phyloP scores from a whole-genome alignment of 2,329 filamentous ascomycete species.

The Lachnellula occidentalis region DNA sequence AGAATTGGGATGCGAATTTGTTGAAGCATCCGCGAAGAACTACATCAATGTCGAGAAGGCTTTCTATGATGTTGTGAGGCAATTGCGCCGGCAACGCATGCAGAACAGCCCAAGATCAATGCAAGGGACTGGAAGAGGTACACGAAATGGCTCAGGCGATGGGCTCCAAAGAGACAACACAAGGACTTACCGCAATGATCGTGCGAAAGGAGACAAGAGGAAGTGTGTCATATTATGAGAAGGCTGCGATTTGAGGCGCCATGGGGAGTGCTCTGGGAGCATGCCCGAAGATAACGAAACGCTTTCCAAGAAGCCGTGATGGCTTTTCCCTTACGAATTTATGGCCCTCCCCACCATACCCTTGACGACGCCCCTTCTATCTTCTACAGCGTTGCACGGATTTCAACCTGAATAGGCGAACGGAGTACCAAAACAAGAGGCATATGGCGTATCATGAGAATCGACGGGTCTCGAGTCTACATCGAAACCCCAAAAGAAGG shows the following conservation, averaged over 20 bases:
- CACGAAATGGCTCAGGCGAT: slow-evolving; percentile 20
- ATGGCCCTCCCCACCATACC: slow-evolving; percentile 7
- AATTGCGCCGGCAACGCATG: slow-evolving; percentile 78
- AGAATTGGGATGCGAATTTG: slow-evolving; percentile 91
- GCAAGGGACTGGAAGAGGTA: slow-evolving; percentile 19
- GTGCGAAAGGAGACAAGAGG: slow-evolving; percentile 4
- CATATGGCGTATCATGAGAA: slow-evolving; percentile 26
- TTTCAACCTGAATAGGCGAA: slow-evolving; percentile 28
- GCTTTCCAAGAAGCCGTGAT: slow-evolving; percentile 12
- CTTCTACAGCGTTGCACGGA: slow-evolving; percentile 23
- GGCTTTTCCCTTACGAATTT: slow-evolving; percentile 6
- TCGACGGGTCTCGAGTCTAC: slow-evolving; percentile 6
- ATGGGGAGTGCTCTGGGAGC: slow-evolving; percentile 5
- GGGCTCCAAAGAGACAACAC: slow-evolving; percentile 22
- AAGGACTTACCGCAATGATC: slow-evolving; percentile 26
- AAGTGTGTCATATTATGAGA: slow-evolving; percentile 33
- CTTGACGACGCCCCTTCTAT: slow-evolving; percentile 15
- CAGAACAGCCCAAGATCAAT: slow-evolving; percentile 17
- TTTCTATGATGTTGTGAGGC: slow-evolving; percentile 94
- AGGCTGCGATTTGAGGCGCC: slow-evolving; percentile 1
- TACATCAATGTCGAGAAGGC: slow-evolving; percentile 98
- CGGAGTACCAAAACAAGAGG: slow-evolving; percentile 31
- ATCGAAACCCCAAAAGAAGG: slow-evolving; percentile 1
- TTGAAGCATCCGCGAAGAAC: slow-evolving; percentile 95
- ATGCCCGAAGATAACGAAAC: slow-evolving; percentile 20